These are phyloP conservation scores for Xylaria intraflava DNA, from an alignment of 495 filamentous ascomycete genomes.

Conservation along the genomic window DNA sequence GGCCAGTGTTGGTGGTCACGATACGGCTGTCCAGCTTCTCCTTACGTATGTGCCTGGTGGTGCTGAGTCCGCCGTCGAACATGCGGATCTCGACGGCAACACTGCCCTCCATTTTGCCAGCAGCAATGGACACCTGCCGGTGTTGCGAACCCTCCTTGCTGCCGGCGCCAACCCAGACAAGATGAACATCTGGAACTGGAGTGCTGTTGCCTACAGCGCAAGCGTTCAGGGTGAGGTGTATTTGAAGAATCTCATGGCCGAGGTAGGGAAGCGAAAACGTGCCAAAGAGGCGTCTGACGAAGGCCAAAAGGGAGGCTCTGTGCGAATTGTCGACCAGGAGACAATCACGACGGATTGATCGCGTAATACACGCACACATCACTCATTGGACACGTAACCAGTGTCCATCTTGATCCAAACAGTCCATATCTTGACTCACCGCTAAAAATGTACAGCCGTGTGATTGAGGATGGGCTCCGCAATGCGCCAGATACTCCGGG, in stretches of 20 bases:
- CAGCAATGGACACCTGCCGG: slow-evolving; percentile 62
- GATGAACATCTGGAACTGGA: slow-evolving; percentile 65
- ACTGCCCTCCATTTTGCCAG: slow-evolving; percentile 68
- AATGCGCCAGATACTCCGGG: too few species aligned
- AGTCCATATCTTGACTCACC: too few species aligned
- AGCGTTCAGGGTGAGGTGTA: slow-evolving; percentile 73
- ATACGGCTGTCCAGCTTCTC: slow-evolving; percentile 54
- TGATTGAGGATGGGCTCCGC: too few species aligned
- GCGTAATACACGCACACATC: not conserved
- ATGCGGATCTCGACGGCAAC: slow-evolving; percentile 60
- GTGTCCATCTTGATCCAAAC: too few species aligned
- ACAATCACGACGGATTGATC: not conserved
- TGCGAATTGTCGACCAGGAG: slow-evolving; percentile 26
- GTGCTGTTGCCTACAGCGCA: slow-evolving; percentile 62
- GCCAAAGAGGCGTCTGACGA: slow-evolving; percentile 21
- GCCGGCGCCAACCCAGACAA: slow-evolving; percentile 59
- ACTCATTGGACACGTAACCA: too few species aligned
- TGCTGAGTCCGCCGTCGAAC: slow-evolving; percentile 38
- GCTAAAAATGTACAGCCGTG: too few species aligned
- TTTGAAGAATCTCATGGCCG: slow-evolving; percentile 57
- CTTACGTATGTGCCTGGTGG: slow-evolving; percentile 47
- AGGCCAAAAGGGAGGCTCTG: slow-evolving; percentile 26
- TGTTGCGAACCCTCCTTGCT: slow-evolving; percentile 62
- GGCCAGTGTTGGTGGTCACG: slow-evolving; percentile 48
- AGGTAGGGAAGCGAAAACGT: slow-evolving; percentile 40